These are phyloP conservation scores for Skeletonema tropicum DNA, from an alignment of 108 stramenopile species.

Conservation along the genomic window DNA sequence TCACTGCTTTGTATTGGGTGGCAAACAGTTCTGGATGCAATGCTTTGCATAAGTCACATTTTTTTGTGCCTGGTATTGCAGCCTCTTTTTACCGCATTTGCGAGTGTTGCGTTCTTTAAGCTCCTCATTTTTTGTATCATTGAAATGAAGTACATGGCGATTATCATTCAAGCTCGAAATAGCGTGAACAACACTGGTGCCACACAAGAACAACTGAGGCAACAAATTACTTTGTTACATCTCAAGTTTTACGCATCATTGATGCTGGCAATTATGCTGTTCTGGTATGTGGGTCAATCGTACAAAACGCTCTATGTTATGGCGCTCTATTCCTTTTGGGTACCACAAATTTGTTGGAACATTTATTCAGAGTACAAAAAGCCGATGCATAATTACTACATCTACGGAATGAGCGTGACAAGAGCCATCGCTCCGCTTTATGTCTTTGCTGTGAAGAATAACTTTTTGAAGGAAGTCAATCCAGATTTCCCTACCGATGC, in stretches of 20 bases:
- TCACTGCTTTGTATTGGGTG: conserved; percentile 87
- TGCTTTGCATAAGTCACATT: conserved; percentile 88
- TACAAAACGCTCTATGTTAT: conserved; percentile 69
- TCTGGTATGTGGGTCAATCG: conserved; percentile 68
- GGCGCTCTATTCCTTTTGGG: conserved; percentile 93
- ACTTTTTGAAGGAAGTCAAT: conserved; percentile 88
- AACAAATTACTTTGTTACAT: conserved; percentile 85
- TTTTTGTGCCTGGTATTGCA: conserved; percentile 86
- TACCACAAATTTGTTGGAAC: conserved; percentile 94
- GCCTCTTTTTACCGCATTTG: conserved; percentile 88
- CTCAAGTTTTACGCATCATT: conserved; percentile 89
- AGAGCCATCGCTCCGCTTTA: conserved; percentile 91
- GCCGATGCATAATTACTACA: conserved; percentile 83
- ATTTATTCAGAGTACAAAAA: conserved; percentile 77
- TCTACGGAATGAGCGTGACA: conserved; percentile 89
- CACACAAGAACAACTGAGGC: conserved; percentile 68
- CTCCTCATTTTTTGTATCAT: conserved; percentile 94
- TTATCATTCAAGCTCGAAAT: conserved; percentile 86
- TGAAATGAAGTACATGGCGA: conserved; percentile 94
- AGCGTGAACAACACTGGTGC: conserved; percentile 61
- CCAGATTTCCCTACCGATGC: conserved; percentile 68
- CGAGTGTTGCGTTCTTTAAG: conserved; percentile 94
- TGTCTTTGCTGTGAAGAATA: conserved; percentile 82
- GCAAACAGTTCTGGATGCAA: conserved; percentile 92
- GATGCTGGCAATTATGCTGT: conserved; percentile 64